Evolutionary conservation across 345 rosid genomes (phyloP).

Genomic region (Psidium guajava): DNA sequence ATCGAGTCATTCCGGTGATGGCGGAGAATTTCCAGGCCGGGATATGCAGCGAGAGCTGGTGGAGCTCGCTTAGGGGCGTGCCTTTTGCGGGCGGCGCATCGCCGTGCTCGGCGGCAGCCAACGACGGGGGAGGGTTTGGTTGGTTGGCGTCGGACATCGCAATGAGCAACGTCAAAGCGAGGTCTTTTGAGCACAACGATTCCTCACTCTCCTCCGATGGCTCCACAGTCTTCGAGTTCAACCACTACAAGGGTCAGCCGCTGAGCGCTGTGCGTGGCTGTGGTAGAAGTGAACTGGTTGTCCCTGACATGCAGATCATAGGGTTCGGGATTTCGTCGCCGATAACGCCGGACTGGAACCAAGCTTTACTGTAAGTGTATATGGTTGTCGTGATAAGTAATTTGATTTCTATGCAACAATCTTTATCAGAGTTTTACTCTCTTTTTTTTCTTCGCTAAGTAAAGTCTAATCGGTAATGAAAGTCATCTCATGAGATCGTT

Average conservation of each 20-base stretch:
- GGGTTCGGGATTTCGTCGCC: conserved; percentile 6
- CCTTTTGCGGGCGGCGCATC: conserved; percentile 26
- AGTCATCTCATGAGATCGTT: not conserved
- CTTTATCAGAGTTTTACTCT: no score
- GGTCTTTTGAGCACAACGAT: not conserved
- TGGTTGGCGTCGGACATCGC: conserved; percentile 9
- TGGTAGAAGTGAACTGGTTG: conserved; percentile 20
- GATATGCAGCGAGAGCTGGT: conserved; percentile 52
- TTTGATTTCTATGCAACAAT: no score
- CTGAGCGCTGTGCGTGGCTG: conserved; percentile 9
- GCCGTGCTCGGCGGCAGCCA: conserved; percentile 19
- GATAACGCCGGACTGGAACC: conserved; percentile 31
- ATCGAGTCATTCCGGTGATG: conserved; percentile 15
- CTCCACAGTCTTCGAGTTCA: conserved; percentile 11
- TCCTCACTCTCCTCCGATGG: not conserved
- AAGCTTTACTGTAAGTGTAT: conserved; percentile 35
- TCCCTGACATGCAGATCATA: conserved; percentile 34
- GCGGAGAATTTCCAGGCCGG: conserved; percentile 61
- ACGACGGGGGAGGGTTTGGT: conserved; percentile 17
- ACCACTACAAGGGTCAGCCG: conserved; percentile 6
- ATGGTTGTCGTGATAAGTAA: not conserved
- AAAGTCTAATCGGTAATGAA: not conserved
- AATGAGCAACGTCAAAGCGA: not conserved
- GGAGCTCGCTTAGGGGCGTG: conserved; percentile 31
- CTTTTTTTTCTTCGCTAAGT: not conserved